Conservation (phyloP, 2,329 filamentous ascomycete species). For the Chlorencoelia australis region DNA sequence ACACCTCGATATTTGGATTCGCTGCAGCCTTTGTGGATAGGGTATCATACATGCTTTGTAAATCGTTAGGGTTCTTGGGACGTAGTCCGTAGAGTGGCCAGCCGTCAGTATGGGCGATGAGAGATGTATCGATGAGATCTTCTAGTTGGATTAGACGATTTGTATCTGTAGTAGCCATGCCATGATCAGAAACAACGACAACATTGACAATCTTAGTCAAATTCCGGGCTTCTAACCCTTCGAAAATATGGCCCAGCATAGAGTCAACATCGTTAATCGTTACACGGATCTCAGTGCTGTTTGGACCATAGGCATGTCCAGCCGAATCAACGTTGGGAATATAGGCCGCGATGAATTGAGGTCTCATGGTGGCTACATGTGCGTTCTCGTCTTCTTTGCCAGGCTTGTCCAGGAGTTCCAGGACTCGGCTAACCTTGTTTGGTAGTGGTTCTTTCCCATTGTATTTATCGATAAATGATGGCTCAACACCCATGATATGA, state of each 20-base stretch:
- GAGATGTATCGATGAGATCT: constrained; percentile 66
- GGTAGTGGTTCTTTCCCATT: constrained; percentile 66
- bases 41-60: constrained; percentile 57
- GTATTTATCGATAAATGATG: constrained; percentile 74
- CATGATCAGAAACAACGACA: constrained; percentile 93
- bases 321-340: constrained; percentile 85
- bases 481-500: constrained; percentile 63
- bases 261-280: constrained; percentile 73
- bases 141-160: constrained; percentile 79
- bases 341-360: constrained; percentile 88
- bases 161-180: constrained; percentile 88
- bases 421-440: constrained; percentile 67
- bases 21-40: constrained; percentile 45
- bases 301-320: constrained; percentile 83
- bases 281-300: constrained; percentile 77
- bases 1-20: constrained; percentile 71
- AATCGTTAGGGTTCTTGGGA: constrained; percentile 57
- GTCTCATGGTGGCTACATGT: constrained; percentile 48
- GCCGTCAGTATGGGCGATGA: constrained; percentile 79
- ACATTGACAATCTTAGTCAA: constrained; percentile 85
- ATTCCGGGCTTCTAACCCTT: constrained; percentile 70
- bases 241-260: constrained; percentile 71
- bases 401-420: constrained; percentile 77
- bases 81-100: constrained; percentile 90
- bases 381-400: constrained; percentile 51